These are phyloP conservation scores for Amoebophrya sp. DNA, from an alignment of 169 alveolate genomes.

Conservation along the genomic window DNA sequence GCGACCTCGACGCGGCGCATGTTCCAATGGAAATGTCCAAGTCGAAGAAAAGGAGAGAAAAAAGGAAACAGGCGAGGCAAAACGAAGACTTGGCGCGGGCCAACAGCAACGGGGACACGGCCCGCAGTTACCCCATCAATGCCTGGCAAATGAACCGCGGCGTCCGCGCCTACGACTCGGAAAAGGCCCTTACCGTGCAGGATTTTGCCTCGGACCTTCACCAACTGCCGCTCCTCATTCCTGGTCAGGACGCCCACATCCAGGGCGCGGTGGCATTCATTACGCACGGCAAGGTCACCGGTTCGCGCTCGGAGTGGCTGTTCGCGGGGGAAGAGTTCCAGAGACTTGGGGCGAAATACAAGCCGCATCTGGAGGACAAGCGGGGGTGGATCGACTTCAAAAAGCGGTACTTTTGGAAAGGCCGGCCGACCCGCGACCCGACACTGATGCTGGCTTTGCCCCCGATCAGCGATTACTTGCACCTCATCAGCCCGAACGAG, in stretches of 20 bases:
- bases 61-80: too few relatives aligned
- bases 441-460: background rate
- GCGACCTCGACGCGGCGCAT: too few relatives aligned
- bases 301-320: background rate
- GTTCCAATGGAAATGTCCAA: too few relatives aligned
- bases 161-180: too few relatives aligned
- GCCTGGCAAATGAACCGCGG: too few relatives aligned
- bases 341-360: background rate
- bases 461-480: background rate
- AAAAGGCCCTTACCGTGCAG: background rate
- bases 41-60: too few relatives aligned
- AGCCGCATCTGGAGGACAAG: background rate
- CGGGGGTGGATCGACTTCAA: background rate
- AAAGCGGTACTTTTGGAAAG: background rate
- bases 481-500: background rate
- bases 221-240: background rate
- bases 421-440: background rate
- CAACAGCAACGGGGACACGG: too few relatives aligned
- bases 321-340: background rate
- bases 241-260: background rate
- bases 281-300: too few relatives aligned
- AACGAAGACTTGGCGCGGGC: too few relatives aligned
- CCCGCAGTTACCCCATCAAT: too few relatives aligned
- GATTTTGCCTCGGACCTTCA: background rate
- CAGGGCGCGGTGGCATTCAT: background rate